Evolutionary conservation across 2,329 filamentous ascomycete species (phyloP).

Genomic region (Setomelanomma holmii): DNA sequence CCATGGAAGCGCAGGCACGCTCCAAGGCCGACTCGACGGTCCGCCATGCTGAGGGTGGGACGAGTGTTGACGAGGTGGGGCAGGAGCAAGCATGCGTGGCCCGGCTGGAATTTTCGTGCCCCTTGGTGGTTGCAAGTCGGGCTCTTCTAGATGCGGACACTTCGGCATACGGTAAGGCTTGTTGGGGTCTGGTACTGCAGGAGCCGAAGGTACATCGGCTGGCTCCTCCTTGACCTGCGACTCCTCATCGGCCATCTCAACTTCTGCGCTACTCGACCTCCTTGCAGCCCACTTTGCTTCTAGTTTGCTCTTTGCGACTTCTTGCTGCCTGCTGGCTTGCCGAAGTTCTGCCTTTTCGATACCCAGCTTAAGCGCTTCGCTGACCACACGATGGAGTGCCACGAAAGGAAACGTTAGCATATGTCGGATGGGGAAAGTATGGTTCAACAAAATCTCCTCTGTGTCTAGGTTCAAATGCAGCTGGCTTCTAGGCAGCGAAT

Average conservation of each 20-base stretch:
- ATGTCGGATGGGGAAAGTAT: slow-evolving; percentile 20
- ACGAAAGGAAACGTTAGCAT: slow-evolving; percentile 31
- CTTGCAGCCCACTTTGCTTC: background rate
- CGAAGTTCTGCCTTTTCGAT: slow-evolving; percentile 22
- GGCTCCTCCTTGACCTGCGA: background rate
- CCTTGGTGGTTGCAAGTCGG: background rate
- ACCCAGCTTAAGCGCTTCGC: slow-evolving; percentile 24
- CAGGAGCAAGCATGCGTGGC: background rate
- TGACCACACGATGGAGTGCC: slow-evolving; percentile 16
- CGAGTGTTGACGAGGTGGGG: background rate
- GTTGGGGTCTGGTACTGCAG: background rate
- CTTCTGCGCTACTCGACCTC: background rate
- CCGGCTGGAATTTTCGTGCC: background rate
- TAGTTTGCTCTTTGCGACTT: background rate
- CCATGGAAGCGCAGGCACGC: background rate
- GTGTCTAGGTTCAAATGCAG: slow-evolving; percentile 14
- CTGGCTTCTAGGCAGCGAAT: slow-evolving; percentile 5
- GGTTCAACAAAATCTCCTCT: slow-evolving; percentile 8
- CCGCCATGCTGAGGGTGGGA: background rate
- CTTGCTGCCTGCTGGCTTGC: background rate
- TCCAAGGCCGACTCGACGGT: background rate
- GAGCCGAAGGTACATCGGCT: background rate
- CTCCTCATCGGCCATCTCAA: background rate
- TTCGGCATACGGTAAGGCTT: background rate
- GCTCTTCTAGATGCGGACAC: background rate